Evolutionary conservation across 176 grass and related monocot genomes (phyloP), one percentile per base, ranked within the genome.

Genomic region (Oryza coarctata): DNA sequence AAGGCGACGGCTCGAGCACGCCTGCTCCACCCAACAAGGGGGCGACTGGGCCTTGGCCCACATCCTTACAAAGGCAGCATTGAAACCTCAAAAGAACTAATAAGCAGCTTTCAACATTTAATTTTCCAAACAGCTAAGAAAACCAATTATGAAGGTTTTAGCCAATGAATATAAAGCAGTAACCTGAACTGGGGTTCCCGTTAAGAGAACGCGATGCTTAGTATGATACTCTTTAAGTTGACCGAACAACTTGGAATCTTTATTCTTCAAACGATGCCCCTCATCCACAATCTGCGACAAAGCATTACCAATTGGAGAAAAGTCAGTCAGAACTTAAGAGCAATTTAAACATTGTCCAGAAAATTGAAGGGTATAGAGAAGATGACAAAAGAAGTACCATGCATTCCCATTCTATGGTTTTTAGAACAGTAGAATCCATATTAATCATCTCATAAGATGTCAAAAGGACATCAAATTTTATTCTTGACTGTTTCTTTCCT

Each of bases 391-490:
- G 35, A 84, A 81, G 68, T 95, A 99, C 97, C 97, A 99, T 94
- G 93, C 93, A 90, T 84, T 99, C 93, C 97, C 97, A 99, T 55
- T 87, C 84, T 80, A 99, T 99, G 67, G 86, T 88, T 84, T 96
- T 96, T 68, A 99, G 74, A 88, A 90, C 77, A 69, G 73, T 62
- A 6, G 97, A 99, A 52, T 99, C 97, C 97, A 99, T 99, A 83
- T 99, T 99, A 80, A 99, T 94, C 97, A 99, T 99, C 89, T 99
- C 97, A 85, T 99, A 99, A 80, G 97, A 96, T 75, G 97, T 99
- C 80, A 99, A 83, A 72, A 99, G 94, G 71, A 99, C 97, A 83
- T 99, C 93, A 90, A 99, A 99, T 57, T 95, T 99, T 87, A 96
- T 93, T 84, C 89, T 93, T 47, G 91, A 88, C 64, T 96, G 91